Evolutionary conservation across 805 yeast genomes (phyloP).

Genomic region (Ogataea methylovora): DNA sequence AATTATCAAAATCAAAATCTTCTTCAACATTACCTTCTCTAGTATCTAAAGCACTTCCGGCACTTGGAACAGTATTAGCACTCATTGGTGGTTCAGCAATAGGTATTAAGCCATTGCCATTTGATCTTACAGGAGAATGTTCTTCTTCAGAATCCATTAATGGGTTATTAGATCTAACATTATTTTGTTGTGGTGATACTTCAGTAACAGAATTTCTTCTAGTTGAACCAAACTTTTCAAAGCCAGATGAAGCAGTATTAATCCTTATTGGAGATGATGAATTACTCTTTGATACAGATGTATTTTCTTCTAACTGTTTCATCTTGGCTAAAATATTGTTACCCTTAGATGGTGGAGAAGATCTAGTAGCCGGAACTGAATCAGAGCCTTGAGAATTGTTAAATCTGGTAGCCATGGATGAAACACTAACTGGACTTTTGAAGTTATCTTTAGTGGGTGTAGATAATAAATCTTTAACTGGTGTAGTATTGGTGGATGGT

Average conservation of each 20-base stretch:
- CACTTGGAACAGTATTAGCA: constrained; percentile 10
- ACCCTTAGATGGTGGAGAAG: constrained; percentile 10
- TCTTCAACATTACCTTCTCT: neutral
- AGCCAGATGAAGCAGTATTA: constrained; percentile 5
- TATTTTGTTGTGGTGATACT: constrained; percentile 1
- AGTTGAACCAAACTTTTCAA: constrained; percentile 24
- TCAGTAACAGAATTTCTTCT: constrained; percentile 10
- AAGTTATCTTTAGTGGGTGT: no score
- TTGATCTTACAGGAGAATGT: neutral
- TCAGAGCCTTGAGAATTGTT: constrained; percentile 7
- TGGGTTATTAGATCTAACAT: constrained; percentile 6
- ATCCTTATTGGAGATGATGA: constrained; percentile 13
- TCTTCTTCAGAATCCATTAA: constrained; percentile 2
- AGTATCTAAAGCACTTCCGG: constrained; percentile 14
- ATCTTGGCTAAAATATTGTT: constrained; percentile 15
- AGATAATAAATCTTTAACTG: no score
- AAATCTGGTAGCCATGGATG: constrained; percentile 23
- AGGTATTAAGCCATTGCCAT: no score
- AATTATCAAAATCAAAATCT: constrained; percentile 59
- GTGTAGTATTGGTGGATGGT: neutral
- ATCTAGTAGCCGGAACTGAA: constrained; percentile 9
- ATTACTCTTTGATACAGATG: constrained; percentile 9
- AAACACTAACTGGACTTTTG: constrained; percentile 12
- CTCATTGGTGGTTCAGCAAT: no score
- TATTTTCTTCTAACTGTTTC: constrained; percentile 13